phyloP scores from a whole-genome alignment of 208 protist genomes.

The Leishmania aethiopica region DNA sequence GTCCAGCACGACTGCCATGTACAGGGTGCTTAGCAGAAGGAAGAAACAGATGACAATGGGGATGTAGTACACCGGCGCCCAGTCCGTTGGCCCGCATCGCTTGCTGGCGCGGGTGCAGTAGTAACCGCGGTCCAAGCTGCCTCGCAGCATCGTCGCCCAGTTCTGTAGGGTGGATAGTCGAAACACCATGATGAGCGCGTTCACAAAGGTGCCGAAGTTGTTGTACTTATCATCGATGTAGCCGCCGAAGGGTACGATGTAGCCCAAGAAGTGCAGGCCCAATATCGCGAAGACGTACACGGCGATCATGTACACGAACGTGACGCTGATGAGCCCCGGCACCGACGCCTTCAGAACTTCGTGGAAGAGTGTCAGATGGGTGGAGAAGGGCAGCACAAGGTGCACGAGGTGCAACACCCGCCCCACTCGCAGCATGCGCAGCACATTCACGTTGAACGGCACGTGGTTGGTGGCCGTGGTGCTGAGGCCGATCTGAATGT shows the following conservation, averaged over 20 bases:
- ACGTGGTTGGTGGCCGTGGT: slow-evolving; percentile 53
- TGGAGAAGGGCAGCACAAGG: slow-evolving; percentile 50
- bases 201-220: slow-evolving; percentile 88
- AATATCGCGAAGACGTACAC: slow-evolving; percentile 92
- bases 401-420: slow-evolving; percentile 72
- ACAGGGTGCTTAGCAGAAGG: slow-evolving; percentile 75
- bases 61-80: slow-evolving; percentile 87
- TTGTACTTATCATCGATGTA: slow-evolving; percentile 84
- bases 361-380: slow-evolving; percentile 64
- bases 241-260: slow-evolving; percentile 68
- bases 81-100: slow-evolving; percentile 76
- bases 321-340: slow-evolving; percentile 77
- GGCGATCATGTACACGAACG: slow-evolving; percentile 75
- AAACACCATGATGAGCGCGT: slow-evolving; percentile 89
- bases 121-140: slow-evolving; percentile 59
- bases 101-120: slow-evolving; percentile 44
- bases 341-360: slow-evolving; percentile 70
- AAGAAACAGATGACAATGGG: slow-evolving; percentile 81
- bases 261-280: slow-evolving; percentile 88
- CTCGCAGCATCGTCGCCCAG: slow-evolving; percentile 86
- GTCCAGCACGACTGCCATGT: slow-evolving; percentile 86
- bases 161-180: slow-evolving; percentile 87
- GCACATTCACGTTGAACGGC: slow-evolving; percentile 88
- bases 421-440: slow-evolving; percentile 83
- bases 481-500: slow-evolving; percentile 82